Conservation (phyloP, 1,284 basidiomycete genomes). For the Stygiomarasmius scandens region DNA sequence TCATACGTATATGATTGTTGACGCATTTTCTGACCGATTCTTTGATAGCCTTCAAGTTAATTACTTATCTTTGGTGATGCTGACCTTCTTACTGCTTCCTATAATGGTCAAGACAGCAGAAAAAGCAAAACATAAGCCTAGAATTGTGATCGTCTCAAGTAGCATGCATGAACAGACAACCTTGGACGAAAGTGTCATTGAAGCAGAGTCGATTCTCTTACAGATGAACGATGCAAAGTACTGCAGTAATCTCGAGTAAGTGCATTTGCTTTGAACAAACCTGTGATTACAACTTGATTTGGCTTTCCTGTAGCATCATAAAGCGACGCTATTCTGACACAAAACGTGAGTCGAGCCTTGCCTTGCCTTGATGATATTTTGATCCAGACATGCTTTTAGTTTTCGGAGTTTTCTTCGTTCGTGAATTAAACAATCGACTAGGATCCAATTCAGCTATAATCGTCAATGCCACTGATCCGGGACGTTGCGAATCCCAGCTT, state of each 20-base stretch:
- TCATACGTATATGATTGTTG: background rate
- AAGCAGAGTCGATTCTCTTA: conserved; percentile 29
- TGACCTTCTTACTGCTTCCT: conserved; percentile 31
- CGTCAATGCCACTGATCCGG: conserved; percentile 38
- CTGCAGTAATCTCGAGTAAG: conserved; percentile 22
- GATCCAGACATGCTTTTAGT: background rate
- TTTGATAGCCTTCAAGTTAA: conserved; percentile 13
- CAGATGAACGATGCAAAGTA: conserved; percentile 31
- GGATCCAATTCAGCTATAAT: conserved; percentile 28
- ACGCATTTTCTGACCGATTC: background rate
- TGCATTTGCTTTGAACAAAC: conserved; percentile 13
- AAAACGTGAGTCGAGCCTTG: conserved; percentile 32
- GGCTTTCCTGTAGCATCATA: background rate
- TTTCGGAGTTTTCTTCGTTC: conserved; percentile 32
- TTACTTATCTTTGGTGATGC: conserved; percentile 29
- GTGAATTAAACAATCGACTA: conserved; percentile 34
- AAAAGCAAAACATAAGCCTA: conserved; percentile 28
- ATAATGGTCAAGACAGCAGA: conserved; percentile 24
- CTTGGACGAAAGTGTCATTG: conserved; percentile 17
- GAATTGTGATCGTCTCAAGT: conserved; percentile 42
- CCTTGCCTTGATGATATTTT: background rate
- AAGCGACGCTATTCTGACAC: conserved; percentile 29
- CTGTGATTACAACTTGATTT: background rate
- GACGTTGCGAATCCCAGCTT: conserved; percentile 33
- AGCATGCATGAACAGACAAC: conserved; percentile 33